Percentiles rank a stretch among this genome's conserved stretches.
phyloP scores from a whole-genome alignment of 176 grass and related monocot species.

The Tillandsia leiboldiana region DNA sequence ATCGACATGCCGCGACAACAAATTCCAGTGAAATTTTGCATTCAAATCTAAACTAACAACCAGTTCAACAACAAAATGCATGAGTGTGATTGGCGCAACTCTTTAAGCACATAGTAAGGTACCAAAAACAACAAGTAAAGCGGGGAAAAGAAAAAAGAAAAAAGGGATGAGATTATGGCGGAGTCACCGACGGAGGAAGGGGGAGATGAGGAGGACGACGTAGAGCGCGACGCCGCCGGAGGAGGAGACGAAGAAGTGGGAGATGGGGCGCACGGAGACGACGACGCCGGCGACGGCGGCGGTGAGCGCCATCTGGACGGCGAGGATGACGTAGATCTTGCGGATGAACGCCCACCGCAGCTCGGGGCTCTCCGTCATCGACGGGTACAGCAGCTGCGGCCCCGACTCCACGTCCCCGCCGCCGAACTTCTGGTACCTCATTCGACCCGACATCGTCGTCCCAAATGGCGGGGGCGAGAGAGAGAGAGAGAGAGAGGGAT shows the following conservation, averaged over 20 bases:
- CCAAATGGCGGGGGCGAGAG: no score
- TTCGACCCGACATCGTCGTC: no score
- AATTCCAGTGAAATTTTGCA: no score
- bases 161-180: no score
- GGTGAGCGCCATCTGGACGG: conserved; percentile 62
- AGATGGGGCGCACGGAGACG: conserved; percentile 54
- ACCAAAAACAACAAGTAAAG: neutral
- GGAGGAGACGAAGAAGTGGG: conserved; percentile 76
- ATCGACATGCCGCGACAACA: no score
- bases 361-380: conserved; percentile 68
- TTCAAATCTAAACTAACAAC: no score
- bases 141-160: neutral
- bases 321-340: conserved; percentile 86
- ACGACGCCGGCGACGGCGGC: conserved; percentile 52
- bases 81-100: no score
- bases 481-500: no score
- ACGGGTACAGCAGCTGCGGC: conserved; percentile 43
- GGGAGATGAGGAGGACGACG: conserved; percentile 56
- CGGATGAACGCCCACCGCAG: conserved; percentile 83
- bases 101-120: neutral
- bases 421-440: neutral
- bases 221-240: conserved; percentile 49
- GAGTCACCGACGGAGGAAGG: conserved; percentile 40
- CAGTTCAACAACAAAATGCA: no score
- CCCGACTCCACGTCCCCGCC: conserved; percentile 40